Base-by-base conservation (phyloP, 2,329 filamentous ascomycete species). In the Arthrocladium fulminans region DNA sequence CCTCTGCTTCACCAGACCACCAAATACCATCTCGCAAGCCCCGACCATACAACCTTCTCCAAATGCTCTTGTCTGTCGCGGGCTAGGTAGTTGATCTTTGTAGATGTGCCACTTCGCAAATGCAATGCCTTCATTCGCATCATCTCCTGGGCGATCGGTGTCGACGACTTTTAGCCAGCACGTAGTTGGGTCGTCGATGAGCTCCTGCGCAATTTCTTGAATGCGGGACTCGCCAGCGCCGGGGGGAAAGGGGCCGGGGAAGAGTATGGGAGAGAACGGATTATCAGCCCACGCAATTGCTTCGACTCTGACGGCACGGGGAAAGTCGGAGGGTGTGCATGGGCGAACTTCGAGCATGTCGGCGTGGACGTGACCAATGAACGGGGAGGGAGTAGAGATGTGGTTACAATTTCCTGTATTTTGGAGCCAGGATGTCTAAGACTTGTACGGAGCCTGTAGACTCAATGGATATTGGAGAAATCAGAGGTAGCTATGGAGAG, bases 81-180 rank as follows among this genome's bases (percentile, higher is more conserved):
- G 32, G 22, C 24, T 17, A 13, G 30, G 22, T 20, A 32, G 17
- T 17, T 25, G 13, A n/a, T 48, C 47, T 15, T 45, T 24, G 32
- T 69, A 71, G 4, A 70, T 61, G 49, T 75, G 69, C 54, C 65
- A 68, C 15, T 74, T 63, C 2, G 65, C 70, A 67, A 75, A 73
- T 42, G 72, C 73, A 19, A 73, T 62, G 29, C 73, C 66, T 24
- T 68, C 63, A 12, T 66, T 65, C 1, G 65, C 69, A 2, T 63
- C 27, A 2, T 7, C 2, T 17, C 15, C 19, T 29, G 27, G 27
- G 7, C 27, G 27, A 17, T 35, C 62, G 5, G 63, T 65, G 53
- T 75, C 71, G 22, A 74, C 61, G 41, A 66, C 44, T 59, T 75
- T 75, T 51, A 69, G 61, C 3, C 71, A 74, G 57, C 73, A 71